phyloP scores from a whole-genome alignment of 345 rosid species.

The Boechera retrofracta region DNA sequence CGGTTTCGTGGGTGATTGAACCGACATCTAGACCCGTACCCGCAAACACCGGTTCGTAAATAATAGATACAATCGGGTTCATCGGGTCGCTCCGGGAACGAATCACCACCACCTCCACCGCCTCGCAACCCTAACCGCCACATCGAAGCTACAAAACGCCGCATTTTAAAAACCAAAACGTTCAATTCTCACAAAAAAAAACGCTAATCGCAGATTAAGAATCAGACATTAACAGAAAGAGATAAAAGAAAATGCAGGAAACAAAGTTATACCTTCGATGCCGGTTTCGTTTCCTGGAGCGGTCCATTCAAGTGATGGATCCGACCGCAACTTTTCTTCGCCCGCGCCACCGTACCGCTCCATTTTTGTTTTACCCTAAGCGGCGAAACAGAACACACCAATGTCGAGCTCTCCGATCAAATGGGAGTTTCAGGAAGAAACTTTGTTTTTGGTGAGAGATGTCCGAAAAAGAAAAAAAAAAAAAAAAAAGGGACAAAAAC shows the following conservation, averaged over 20 bases:
- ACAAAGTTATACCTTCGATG: slow-evolving; percentile 59
- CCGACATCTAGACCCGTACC: slow-evolving; percentile 87
- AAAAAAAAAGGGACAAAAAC: not conserved
- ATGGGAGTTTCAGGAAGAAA: slow-evolving; percentile 40
- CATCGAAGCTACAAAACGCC: slow-evolving; percentile 65
- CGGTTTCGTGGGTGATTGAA: slow-evolving; percentile 95
- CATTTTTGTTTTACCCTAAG: slow-evolving; percentile 40
- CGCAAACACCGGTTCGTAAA: slow-evolving; percentile 80
- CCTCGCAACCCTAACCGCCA: slow-evolving; percentile 68
- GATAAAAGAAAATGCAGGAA: slow-evolving; percentile 38
- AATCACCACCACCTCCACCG: slow-evolving; percentile 43
- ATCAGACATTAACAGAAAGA: slow-evolving; percentile 19
- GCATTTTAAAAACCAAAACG: slow-evolving; percentile 36
- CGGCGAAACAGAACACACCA: slow-evolving; percentile 38
- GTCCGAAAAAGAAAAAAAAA: not conserved
- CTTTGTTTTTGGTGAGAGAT: not conserved
- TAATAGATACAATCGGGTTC: slow-evolving; percentile 83
- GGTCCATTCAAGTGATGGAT: slow-evolving; percentile 75
- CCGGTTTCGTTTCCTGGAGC: slow-evolving; percentile 65
- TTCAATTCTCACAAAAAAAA: slow-evolving; percentile 6
- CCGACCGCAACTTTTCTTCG: slow-evolving; percentile 66
- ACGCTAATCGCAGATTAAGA: slow-evolving; percentile 37
- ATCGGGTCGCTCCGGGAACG: slow-evolving; percentile 79
- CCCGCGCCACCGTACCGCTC: slow-evolving; percentile 71
- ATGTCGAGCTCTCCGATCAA: slow-evolving; percentile 59